Base-by-base conservation (phyloP, 2,329 filamentous ascomycete genomes). In the Epichloe glyceriae region DNA sequence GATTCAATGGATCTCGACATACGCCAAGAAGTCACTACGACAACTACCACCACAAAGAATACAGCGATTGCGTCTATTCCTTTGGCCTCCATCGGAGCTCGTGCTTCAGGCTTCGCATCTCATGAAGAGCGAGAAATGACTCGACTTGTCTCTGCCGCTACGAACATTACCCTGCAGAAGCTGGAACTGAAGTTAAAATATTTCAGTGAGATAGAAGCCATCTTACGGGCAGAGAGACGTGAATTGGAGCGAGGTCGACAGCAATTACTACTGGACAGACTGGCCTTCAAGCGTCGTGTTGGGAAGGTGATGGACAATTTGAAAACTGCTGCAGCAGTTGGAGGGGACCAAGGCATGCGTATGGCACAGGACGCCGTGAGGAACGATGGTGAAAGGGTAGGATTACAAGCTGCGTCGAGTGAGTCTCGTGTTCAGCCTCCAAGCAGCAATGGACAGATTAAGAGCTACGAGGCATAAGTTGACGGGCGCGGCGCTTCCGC, bases 51-150 rank as follows among this genome's bases (percentile, higher is more conserved):
- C 41, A 74, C 65, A 35, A 73, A 65, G 54, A 72, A 67, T 22
- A 67, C 67, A 3, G 70, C 74, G 4, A 67, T 88, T 47, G 81
- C 88, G 6, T 90, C 83, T 33, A 83, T 95, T 51, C 88, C 90
- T 2, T 78, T 98, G 47, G 89, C 88, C 17, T 80, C 90, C 8
- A 85, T 91, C 55, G 90, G 90, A 12, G 89, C 88, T 2, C 86
- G 93, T 54, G 81, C 90, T 2, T 85, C 86, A 7, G 93, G 85
- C 3, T 81, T 98, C 35, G 90, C 91, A 30, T 96, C 91, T 3
- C 89, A 97, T 60, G 91, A 97, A 67, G 93, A 98, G 68, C 86
- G 94, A 52, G 89, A 96, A 68, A 93, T 97, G 80, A 95, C 90
- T 19, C 86, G 89, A 15, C 80, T 97, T 45, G 88, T 98, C 10